These are phyloP conservation scores for Cicer yamashitae DNA, from an alignment of 306 rosid genomes.

Conservation along the genomic window DNA sequence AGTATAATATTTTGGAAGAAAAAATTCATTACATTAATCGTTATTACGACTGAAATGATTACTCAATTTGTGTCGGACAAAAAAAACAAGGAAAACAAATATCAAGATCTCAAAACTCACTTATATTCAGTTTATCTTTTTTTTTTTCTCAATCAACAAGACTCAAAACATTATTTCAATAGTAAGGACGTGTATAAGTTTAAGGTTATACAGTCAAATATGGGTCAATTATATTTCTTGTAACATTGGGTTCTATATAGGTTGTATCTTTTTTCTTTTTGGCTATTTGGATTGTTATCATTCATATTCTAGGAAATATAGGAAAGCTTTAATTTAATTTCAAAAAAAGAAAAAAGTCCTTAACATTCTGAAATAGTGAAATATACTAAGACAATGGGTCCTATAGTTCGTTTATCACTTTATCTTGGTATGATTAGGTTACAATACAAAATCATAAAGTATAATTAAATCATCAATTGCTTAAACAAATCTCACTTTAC, in stretches of 20 bases:
- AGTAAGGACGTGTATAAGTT: too few relatives aligned
- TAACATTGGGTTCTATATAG: background rate
- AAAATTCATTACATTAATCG: too few relatives aligned
- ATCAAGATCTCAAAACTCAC: too few relatives aligned
- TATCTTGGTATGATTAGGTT: background rate
- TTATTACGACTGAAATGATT: too few relatives aligned
- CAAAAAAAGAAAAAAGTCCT: background rate
- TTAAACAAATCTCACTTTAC: background rate
- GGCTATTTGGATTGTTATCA: background rate
- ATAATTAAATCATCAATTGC: background rate
- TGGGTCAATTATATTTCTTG: background rate
- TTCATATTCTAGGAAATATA: background rate
- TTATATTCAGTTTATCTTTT: too few relatives aligned
- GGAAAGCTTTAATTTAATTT: background rate
- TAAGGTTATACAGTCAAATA: too few relatives aligned
- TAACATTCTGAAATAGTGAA: background rate
- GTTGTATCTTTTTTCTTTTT: background rate
- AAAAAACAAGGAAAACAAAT: too few relatives aligned
- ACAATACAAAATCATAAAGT: background rate
- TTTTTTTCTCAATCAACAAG: too few relatives aligned
- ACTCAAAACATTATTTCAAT: too few relatives aligned
- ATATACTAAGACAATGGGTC: background rate
- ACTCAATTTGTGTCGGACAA: too few relatives aligned
- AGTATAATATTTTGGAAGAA: too few relatives aligned
- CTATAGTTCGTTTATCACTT: background rate